phyloP scores from a whole-genome alignment of 1,284 basidiomycete genomes.

The Neonothopanus nambi region DNA sequence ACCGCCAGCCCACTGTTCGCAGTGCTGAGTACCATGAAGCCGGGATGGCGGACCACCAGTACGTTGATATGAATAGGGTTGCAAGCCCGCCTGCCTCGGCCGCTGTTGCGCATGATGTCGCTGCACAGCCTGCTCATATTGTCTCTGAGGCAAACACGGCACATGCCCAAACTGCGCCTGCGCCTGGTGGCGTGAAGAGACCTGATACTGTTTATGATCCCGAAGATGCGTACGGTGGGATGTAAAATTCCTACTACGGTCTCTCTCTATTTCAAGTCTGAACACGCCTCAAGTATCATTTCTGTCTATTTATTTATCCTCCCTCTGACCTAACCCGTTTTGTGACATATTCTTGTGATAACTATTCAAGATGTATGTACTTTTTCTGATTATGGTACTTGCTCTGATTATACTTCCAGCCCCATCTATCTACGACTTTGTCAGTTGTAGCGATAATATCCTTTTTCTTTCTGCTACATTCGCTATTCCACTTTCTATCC shows the following conservation, averaged over 20 bases:
- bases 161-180: background rate
- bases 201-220: constrained; percentile 22
- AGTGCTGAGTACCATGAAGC: constrained; percentile 1
- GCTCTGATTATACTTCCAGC: too few relatives aligned
- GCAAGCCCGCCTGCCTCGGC: constrained; percentile 8
- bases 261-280: too few relatives aligned
- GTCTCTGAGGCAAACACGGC: background rate
- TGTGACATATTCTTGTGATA: too few relatives aligned
- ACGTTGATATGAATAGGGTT: constrained; percentile 14
- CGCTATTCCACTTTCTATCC: too few relatives aligned
- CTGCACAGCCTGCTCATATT: background rate
- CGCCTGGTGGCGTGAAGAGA: constrained; percentile 6
- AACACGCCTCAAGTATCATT: too few relatives aligned
- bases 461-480: too few relatives aligned
- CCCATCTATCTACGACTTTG: too few relatives aligned
- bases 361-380: too few relatives aligned
- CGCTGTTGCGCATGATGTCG: constrained; percentile 3
- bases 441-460: too few relatives aligned
- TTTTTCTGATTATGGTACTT: too few relatives aligned
- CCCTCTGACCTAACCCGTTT: too few relatives aligned
- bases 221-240: constrained; percentile 21
- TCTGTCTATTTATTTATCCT: too few relatives aligned
- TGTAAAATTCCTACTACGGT: background rate
- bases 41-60: constrained; percentile 3
- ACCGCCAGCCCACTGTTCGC: background rate